These are phyloP conservation scores for Pseudopithomyces maydicus DNA, from an alignment of 2,329 filamentous ascomycete genomes.

Conservation along the genomic window DNA sequence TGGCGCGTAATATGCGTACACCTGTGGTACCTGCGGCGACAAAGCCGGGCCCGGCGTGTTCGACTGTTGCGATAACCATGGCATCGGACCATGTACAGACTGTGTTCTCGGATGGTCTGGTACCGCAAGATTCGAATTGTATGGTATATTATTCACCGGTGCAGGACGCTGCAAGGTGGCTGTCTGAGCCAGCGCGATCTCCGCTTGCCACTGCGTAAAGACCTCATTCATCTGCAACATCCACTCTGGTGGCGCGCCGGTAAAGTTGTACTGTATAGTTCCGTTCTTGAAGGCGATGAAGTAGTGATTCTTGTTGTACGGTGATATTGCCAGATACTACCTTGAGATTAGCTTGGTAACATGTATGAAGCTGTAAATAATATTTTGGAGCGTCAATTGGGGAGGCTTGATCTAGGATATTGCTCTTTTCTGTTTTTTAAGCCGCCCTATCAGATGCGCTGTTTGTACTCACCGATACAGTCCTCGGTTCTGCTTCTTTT, in stretches of 20 bases:
- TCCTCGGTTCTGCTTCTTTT: conserved; percentile 27
- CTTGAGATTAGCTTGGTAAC: background rate
- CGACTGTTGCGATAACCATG: conserved; percentile 8
- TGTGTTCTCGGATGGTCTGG: conserved; percentile 3
- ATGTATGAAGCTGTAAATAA: no score
- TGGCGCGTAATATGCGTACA: conserved; percentile 10
- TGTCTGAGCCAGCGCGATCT: conserved; percentile 24
- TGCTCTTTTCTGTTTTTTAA: no score
- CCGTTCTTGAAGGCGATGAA: conserved; percentile 39
- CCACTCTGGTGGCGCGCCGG: conserved; percentile 37
- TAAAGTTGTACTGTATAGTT: conserved; percentile 42
- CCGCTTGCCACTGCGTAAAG: conserved; percentile 34
- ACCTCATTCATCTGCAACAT: conserved; percentile 40
- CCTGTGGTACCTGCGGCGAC: conserved; percentile 21
- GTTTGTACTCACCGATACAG: conserved; percentile 31
- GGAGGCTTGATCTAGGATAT: no score
- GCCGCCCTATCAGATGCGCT: background rate
- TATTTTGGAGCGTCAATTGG: no score
- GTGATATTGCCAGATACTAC: conserved; percentile 42
- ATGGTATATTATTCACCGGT: background rate
- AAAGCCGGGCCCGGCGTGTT: conserved; percentile 18
- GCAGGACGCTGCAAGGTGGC: background rate
- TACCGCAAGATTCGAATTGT: conserved; percentile 8
- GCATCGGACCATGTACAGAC: conserved; percentile 8
- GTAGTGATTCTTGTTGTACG: conserved; percentile 39